A percentile compares a stretch with the other conserved stretches of the same genome.
These are phyloP conservation scores for Actinidia arguta DNA, from an alignment of 179 eudicot species.

Conservation along the genomic window DNA sequence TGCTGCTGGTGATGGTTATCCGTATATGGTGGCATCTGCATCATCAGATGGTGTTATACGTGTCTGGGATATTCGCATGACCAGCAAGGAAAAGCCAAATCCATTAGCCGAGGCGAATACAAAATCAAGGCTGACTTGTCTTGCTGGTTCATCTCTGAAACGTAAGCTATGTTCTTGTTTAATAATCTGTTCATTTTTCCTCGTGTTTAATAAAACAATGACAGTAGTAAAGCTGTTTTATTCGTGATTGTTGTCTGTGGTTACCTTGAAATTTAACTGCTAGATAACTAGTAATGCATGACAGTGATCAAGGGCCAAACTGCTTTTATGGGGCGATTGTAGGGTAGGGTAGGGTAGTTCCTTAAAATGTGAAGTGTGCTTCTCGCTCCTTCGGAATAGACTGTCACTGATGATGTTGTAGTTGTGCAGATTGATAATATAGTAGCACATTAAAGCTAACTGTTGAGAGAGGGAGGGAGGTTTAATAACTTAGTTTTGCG, in stretches of 20 bases:
- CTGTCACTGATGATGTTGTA: neutral
- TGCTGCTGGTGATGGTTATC: constrained; percentile 46
- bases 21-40: constrained; percentile 81
- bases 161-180: constrained; percentile 54
- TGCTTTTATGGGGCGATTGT: neutral
- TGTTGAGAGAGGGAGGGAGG: neutral
- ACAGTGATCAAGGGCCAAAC: neutral
- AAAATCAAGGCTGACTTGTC: constrained; percentile 89
- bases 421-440: too few relatives aligned
- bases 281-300: neutral
- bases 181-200: constrained; percentile 3
- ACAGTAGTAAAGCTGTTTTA: too few relatives aligned
- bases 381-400: neutral
- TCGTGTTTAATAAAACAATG: neutral
- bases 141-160: constrained; percentile 87
- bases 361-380: neutral
- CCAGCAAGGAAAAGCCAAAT: constrained; percentile 53
- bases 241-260: neutral
- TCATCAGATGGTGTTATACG: constrained; percentile 95
- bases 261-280: neutral
- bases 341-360: too few relatives aligned
- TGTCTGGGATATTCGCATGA: constrained; percentile 84
- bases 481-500: neutral
- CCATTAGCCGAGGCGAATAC: constrained; percentile 80
- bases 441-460: too few relatives aligned